Percentiles rank a stretch among this genome's conserved stretches.
Evolutionary conservation across 352 stramenopile genomes (phyloP).

Genomic region (Globisporangium camurandrum): DNA sequence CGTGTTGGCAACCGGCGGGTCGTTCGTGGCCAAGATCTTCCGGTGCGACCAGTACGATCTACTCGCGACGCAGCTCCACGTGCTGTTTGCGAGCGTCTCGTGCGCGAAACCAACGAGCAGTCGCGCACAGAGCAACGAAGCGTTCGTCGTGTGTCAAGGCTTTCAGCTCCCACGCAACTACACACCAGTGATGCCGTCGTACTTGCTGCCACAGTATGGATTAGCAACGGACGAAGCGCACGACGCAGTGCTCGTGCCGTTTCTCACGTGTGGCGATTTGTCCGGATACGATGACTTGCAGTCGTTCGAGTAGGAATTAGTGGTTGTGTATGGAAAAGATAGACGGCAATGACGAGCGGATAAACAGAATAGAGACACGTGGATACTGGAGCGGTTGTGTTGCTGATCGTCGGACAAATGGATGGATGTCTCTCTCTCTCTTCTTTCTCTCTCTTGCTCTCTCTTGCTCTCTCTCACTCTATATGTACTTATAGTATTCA

Average conservation of each 20-base stretch:
- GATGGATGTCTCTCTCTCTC: too few relatives aligned
- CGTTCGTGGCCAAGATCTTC: slow-evolving; percentile 99
- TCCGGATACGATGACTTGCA: slow-evolving; percentile 84
- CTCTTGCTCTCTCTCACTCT: too few relatives aligned
- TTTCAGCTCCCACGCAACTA: slow-evolving; percentile 85
- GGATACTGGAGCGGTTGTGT: too few relatives aligned
- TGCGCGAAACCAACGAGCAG: slow-evolving; percentile 97
- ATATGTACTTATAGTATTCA: too few relatives aligned
- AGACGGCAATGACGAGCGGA: too few relatives aligned
- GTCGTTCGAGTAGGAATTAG: slow-evolving; percentile 51
- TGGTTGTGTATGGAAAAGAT: too few relatives aligned
- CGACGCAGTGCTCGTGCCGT: slow-evolving; percentile 77
- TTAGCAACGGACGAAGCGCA: slow-evolving; percentile 35
- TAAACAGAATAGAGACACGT: too few relatives aligned
- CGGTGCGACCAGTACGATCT: slow-evolving; percentile 94
- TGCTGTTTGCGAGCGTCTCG: slow-evolving; percentile 94
- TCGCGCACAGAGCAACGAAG: slow-evolving; percentile 93
- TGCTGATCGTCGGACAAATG: too few relatives aligned
- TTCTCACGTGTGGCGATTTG: slow-evolving; percentile 90
- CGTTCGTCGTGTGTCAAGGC: slow-evolving; percentile 95
- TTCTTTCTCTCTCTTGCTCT: too few relatives aligned
- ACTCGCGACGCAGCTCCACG: slow-evolving; percentile 92
- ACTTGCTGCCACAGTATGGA: slow-evolving; percentile 59
- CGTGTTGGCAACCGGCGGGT: slow-evolving; percentile 89
- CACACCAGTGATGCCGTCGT: slow-evolving; percentile 82